These are phyloP conservation scores for Lachnellula suecica DNA, from an alignment of 2,329 filamentous ascomycete genomes.

Conservation along the genomic window DNA sequence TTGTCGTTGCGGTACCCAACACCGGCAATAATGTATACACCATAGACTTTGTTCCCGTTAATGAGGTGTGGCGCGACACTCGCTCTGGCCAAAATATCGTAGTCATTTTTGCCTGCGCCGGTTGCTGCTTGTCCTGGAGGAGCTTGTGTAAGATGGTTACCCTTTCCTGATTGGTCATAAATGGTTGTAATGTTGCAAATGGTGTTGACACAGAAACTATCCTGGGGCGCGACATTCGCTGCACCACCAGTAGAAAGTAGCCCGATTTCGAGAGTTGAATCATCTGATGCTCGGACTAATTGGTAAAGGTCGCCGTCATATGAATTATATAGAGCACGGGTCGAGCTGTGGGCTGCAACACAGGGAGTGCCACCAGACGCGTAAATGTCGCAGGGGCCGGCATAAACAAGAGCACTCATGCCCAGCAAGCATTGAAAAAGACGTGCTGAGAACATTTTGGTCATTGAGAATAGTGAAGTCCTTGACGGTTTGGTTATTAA, in stretches of 20 bases:
- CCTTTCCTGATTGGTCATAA: slow-evolving; percentile 63
- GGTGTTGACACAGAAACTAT: slow-evolving; percentile 58
- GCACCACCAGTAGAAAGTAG: slow-evolving; percentile 58
- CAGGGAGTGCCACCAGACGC: slow-evolving; percentile 58
- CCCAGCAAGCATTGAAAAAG: too few relatives aligned
- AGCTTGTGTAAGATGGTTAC: slow-evolving; percentile 63
- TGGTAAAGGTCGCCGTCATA: slow-evolving; percentile 58
- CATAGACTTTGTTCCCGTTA: slow-evolving; percentile 61
- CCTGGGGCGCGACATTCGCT: slow-evolving; percentile 59
- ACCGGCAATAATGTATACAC: slow-evolving; percentile 60
- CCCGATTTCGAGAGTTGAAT: slow-evolving; percentile 36
- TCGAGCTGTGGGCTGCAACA: slow-evolving; percentile 63
- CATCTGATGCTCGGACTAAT: slow-evolving; percentile 52
- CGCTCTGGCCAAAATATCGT: too few relatives aligned
- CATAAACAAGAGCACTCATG: too few relatives aligned
- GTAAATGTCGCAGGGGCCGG: slow-evolving; percentile 63
- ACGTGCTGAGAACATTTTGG: too few relatives aligned
- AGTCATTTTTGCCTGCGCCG: slow-evolving; percentile 61
- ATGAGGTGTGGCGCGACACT: slow-evolving; percentile 60
- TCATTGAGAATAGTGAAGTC: too few relatives aligned
- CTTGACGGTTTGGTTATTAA: too few relatives aligned
- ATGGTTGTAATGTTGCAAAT: slow-evolving; percentile 64
- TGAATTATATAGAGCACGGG: slow-evolving; percentile 56
- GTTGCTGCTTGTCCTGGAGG: slow-evolving; percentile 53
- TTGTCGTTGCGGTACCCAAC: slow-evolving; percentile 63